These are phyloP conservation scores for Lagenaria siceraria DNA, from an alignment of 306 rosid species.

Conservation along the genomic window DNA sequence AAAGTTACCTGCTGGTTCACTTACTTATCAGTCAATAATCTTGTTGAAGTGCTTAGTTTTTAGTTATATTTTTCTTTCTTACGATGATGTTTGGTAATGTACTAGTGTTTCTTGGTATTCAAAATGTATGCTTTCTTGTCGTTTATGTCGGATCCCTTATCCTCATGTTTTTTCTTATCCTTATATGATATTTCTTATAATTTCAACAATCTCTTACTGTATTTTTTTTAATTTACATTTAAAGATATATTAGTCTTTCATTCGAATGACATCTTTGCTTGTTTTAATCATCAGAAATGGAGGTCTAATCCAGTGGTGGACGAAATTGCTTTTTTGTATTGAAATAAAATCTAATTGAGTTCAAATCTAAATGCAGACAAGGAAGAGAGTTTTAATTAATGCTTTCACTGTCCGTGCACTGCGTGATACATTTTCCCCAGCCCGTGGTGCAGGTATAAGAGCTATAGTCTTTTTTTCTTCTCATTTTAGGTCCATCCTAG, in stretches of 20 bases:
- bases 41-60: constrained; percentile 6
- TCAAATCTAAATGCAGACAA: constrained; percentile 50
- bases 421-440: constrained; percentile 94
- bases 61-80: constrained; percentile 10
- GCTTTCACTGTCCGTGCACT: constrained; percentile 98
- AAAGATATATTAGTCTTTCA: background rate
- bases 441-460: constrained; percentile 90
- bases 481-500: background rate
- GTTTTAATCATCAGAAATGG: background rate
- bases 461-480: background rate
- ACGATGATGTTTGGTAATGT: constrained; percentile 4
- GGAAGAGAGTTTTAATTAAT: constrained; percentile 94
- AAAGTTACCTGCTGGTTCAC: background rate
- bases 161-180: background rate
- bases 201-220: background rate
- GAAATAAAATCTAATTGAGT: constrained; percentile 19
- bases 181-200: background rate
- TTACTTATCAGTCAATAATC: background rate
- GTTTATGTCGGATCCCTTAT: background rate
- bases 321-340: background rate
- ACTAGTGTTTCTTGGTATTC: background rate
- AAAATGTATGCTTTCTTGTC: background rate
- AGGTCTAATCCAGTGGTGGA: background rate
- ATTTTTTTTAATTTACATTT: background rate
- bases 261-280: background rate